Base-by-base conservation (phyloP, 768 basidiomycete species). In the Rhizopogon vesiculosus region DNA sequence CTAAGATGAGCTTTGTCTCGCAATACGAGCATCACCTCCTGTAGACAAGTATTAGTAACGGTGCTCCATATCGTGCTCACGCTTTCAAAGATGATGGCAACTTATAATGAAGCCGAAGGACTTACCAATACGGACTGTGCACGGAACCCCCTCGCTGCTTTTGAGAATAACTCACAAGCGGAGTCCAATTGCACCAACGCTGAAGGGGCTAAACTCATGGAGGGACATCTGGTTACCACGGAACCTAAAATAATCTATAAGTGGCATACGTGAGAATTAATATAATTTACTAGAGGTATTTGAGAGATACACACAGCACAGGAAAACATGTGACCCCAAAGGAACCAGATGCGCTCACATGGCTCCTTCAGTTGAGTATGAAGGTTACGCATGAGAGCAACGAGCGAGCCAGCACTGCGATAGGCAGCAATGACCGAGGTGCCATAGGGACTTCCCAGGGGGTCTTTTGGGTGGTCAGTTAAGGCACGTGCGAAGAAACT, bases 161-260 rank as follows among this genome's bases (percentile, higher is more conserved):
- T 85, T n/a, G 83, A 75, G 61, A 89, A 88, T 31, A 89, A 76
- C 54, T 87, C 83, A 60, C 86, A 88, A 6, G 87, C 87, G 0
- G 87, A 87, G 64, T 89, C 85, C 29, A 89, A 72, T 62, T 89
- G 87, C 7, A 81, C 78, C 8, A 89, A 77, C 4, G 87, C 87
- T 22, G 87, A 89, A 16, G 86, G 84, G 19, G 87, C 87, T 57
- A 89, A 69, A 61, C 86, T 87, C 82, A 89, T 87, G 16, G 87
- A 89, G 10, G 87, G 87, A 68, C 87, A 89, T 50, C 86, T 77
- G 16, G 87, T 89, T 10, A 89, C 87, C 38, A 89, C 86, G 19
- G 86, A 86, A 38, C 87, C 87, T 45, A 89, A 70, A 50, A 89
- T 76, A 59, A 89, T 88, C 85, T 65, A 46, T 42, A 29, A 40